phyloP scores from a whole-genome alignment of 164 flowering plant genomes.

The Umbilicus rupestris region DNA sequence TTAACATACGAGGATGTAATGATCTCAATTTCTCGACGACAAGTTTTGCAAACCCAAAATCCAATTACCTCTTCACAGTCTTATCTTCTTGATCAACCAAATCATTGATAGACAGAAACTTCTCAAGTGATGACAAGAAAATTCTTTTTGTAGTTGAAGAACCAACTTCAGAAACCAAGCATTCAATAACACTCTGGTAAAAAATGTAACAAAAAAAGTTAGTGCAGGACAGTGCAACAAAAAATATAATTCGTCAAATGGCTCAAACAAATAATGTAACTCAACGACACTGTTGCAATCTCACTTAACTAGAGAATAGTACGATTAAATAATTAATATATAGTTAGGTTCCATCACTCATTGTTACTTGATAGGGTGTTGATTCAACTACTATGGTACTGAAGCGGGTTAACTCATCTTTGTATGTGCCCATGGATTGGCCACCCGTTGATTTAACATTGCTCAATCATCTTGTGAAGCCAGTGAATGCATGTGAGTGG shows the following conservation, averaged over 20 bases:
- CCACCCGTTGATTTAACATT: too few species aligned
- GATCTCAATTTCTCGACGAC: not conserved
- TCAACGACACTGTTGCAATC: too few species aligned
- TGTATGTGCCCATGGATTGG: too few species aligned
- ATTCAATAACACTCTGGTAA: conserved; percentile 62
- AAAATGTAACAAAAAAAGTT: not conserved
- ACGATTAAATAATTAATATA: too few species aligned
- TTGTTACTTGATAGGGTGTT: too few species aligned
- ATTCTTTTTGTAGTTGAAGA: conserved; percentile 45
- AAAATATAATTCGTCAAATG: not conserved
- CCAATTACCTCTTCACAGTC: not conserved
- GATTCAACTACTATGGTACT: too few species aligned
- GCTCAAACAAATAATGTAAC: not conserved
- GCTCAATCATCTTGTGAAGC: too few species aligned
- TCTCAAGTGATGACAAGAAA: conserved; percentile 40
- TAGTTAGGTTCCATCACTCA: too few species aligned
- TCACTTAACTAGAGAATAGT: too few species aligned
- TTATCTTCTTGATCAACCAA: conserved; percentile 22
- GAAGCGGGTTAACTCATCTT: too few species aligned
- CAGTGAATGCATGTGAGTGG: too few species aligned
- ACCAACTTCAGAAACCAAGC: conserved; percentile 65
- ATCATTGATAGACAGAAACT: conserved; percentile 21
- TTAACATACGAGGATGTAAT: not conserved
- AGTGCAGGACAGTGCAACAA: not conserved
- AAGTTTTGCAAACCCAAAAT: not conserved